Evolutionary conservation across 257 asterid genomes (phyloP), one percentile per base, ranked within the genome.

Genomic region (Lycium ferocissimum): DNA sequence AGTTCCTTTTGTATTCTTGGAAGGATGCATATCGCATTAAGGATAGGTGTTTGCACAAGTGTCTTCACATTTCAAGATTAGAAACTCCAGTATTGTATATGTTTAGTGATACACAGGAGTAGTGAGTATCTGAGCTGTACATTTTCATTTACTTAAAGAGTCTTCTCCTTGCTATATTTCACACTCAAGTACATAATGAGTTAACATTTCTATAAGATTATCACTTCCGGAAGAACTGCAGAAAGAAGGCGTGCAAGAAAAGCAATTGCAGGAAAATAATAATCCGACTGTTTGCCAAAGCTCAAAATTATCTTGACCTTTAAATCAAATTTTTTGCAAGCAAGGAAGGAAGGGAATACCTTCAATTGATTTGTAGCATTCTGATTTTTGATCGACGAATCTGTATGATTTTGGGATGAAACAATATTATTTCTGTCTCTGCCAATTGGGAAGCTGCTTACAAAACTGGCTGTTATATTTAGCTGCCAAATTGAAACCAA

Each of bases 401-500:
- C 84, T 3, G 15, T 67, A 87, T 62, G 82, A 58, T 83, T 75
- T 88, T 79, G 91, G 57, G 85, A 84, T 82, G 90, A 63, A 83
- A 83, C 83, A 18, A 70, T 85, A 57, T 80, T 73, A 78, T 79
- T 83, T 84, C 65, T 86, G 87, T 81, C 84, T 63, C 88, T 90
- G 8, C 57, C 59, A 26, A 61, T 76, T 7, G 89, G 84, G 70
- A 88, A 26, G 86, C 90, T 91, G 78, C 75, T 89, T 76, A 89
- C 83, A 65, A 91, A 43, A 82, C 87, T 89, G 35, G 96, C 83
- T 12, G 90, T 81, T 83, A 91, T 80, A 71, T 93, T 90, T 71
- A 94, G 89, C 97, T 95, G 97, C 89, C 71, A 89, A 86, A 82
- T 87, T 61, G 62, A 49, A 84, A 85, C 43, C 47, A 17, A 12